phyloP scores from a whole-genome alignment of 768 basidiomycete species.

The Rhizopogon rudus region DNA sequence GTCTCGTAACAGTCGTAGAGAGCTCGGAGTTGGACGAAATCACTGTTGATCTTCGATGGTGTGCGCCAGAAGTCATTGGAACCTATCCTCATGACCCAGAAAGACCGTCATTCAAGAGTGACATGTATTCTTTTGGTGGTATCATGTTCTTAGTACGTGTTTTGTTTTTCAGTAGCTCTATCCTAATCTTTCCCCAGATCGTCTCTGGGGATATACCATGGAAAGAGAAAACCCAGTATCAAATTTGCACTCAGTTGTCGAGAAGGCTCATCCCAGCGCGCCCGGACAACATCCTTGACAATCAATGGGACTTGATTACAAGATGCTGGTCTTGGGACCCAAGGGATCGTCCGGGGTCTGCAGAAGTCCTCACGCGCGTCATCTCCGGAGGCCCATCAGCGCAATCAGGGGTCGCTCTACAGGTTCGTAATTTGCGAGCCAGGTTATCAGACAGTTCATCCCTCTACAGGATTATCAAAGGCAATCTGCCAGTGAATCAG shows the following conservation, averaged over 20 bases:
- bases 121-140: conserved; percentile 35
- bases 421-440: too few relatives aligned
- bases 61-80: conserved; percentile 29
- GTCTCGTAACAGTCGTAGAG: conserved; percentile 33
- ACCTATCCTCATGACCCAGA: conserved; percentile 17
- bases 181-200: background rate
- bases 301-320: background rate
- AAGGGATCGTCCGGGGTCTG: background rate
- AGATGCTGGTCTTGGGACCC: background rate
- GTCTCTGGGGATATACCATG: background rate
- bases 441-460: too few relatives aligned
- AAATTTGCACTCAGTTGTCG: background rate
- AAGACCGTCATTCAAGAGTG: conserved; percentile 17
- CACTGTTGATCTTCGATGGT: conserved; percentile 25
- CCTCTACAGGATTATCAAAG: too few relatives aligned
- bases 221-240: background rate
- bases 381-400: too few relatives aligned
- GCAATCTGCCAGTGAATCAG: too few relatives aligned
- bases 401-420: too few relatives aligned
- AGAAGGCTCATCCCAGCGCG: background rate
- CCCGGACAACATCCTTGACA: background rate
- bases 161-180: too few relatives aligned
- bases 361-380: background rate
- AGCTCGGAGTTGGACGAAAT: conserved; percentile 24
- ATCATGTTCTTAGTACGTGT: conserved; percentile 9